These are phyloP conservation scores for Verticillium zaregamsianum DNA, from an alignment of 2,329 filamentous ascomycete species.

Conservation along the genomic window DNA sequence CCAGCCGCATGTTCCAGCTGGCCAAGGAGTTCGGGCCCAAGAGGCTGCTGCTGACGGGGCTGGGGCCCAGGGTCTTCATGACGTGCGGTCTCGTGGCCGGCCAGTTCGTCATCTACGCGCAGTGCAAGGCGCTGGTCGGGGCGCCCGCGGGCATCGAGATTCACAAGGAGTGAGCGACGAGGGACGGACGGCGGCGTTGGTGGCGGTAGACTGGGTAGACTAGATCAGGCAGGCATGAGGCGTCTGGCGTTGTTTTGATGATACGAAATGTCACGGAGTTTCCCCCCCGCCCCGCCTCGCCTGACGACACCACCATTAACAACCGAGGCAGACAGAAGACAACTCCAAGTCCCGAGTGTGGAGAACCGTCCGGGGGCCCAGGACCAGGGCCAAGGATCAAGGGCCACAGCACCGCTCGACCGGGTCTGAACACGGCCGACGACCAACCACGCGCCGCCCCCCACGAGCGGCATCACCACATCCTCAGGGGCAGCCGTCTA, in stretches of 20 bases:
- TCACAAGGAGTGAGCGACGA: slow-evolving; percentile 36
- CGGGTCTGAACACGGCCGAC: background rate
- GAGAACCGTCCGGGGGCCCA: background rate
- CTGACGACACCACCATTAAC: background rate
- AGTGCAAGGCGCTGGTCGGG: slow-evolving; percentile 48
- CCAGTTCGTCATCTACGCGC: slow-evolving; percentile 52
- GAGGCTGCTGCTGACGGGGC: slow-evolving; percentile 39
- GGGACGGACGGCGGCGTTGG: slow-evolving; percentile 1
- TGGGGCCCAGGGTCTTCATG: slow-evolving; percentile 49
- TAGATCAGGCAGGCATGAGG: background rate
- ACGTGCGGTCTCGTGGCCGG: slow-evolving; percentile 48
- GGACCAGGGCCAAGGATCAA: background rate
- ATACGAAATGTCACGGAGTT: background rate
- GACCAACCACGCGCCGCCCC: background rate
- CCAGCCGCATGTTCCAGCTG: slow-evolving; percentile 48
- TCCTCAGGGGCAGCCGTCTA: background rate
- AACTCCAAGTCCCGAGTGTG: background rate
- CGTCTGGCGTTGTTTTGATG: background rate
- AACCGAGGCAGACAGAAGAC: background rate
- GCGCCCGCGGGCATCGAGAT: slow-evolving; percentile 49
- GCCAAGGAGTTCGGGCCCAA: slow-evolving; percentile 47
- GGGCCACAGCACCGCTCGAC: background rate
- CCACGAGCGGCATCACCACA: background rate
- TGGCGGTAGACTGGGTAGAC: background rate
- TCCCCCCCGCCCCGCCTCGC: background rate